Evolutionary conservation across 192 early-diverging fungal species (phyloP).

Genomic region (Umbelopsis vinacea): DNA sequence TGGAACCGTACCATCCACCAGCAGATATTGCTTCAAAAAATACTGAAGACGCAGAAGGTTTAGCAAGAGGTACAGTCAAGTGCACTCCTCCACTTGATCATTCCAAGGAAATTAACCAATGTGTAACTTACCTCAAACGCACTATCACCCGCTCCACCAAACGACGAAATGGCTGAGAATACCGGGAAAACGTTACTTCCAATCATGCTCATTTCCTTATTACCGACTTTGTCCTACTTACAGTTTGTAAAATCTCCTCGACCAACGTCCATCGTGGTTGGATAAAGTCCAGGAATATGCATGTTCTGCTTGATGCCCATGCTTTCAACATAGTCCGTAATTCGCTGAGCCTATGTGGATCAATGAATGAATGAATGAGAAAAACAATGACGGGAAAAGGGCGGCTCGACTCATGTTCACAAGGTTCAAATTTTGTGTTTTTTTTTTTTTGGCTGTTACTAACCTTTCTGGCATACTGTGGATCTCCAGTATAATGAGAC

Average conservation of each 20-base stretch:
- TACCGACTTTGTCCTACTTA: conserved; percentile 22
- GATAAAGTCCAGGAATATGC: conserved; percentile 66
- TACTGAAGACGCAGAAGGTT: conserved; percentile 40
- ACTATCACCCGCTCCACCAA: conserved; percentile 60
- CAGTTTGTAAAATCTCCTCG: conserved; percentile 32
- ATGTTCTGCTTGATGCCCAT: conserved; percentile 33
- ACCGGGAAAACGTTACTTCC: conserved; percentile 12
- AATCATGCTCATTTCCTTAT: not conserved
- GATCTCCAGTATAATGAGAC: conserved; percentile 74
- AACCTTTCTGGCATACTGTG: conserved; percentile 64
- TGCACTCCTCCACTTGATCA: not conserved
- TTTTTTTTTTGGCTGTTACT: not conserved
- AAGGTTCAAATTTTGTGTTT: too few species aligned
- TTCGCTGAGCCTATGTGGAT: conserved; percentile 30
- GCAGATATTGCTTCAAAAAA: conserved; percentile 61
- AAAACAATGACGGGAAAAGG: too few species aligned
- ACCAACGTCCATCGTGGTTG: conserved; percentile 51
- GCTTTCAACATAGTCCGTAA: conserved; percentile 33
- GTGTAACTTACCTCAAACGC: conserved; percentile 56
- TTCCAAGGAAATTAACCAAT: not conserved
- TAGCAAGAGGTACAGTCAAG: not conserved
- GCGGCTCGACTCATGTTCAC: too few species aligned
- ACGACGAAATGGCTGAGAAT: conserved; percentile 30
- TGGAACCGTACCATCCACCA: conserved; percentile 37
- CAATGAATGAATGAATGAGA: not conserved